Base-by-base conservation (phyloP, 768 basidiomycete genomes). In the Boletus rubropictus region DNA sequence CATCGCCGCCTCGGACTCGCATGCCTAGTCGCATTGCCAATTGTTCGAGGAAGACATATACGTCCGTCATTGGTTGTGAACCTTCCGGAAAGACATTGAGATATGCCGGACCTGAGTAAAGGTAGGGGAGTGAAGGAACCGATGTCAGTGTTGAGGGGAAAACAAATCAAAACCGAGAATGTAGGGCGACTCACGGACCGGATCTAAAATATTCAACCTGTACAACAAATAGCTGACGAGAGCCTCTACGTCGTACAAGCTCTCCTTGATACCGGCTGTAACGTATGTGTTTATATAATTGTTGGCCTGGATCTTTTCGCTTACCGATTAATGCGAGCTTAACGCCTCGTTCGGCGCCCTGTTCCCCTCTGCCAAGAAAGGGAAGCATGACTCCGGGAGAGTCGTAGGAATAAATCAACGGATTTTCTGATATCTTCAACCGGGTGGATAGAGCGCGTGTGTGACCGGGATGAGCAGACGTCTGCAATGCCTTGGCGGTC, bases 341-440 rank as follows among this genome's bases (percentile, higher is more conserved):
- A 44, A 96, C 77, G 10, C 89, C 95, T 59, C 89, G 77, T 67
- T 99, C 96, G 42, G 90, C 85, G 15, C 92, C 95, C 53, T 77
- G 77, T 45, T 79, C 75, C 5, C 96, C 96, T 49, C 74, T 79
- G 1, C 96, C 96, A 25, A 98, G 76, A 69, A 86, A 98, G 10
- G 93, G 91, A 35, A 96, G 74, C 94, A 98, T 98, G 39, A 98
- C 89, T 3, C 96, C 96, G 2, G 96, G 96, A 8, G 90, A 84
- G 72, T 99, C 96, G 59, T 85, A 92, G 4, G 96, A 88, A 70
- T 98, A 98, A 10, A 96, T 84, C 7, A 81, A 70, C 3, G 93
- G 92, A 45, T 84, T 76, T 49, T 85, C 65, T 21, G 81, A 85
- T 44, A 99, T 73, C 68, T 92, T 92, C 36, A 98, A 73, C 28